These are phyloP conservation scores for Crithidia acanthocephali DNA, from an alignment of 208 protist species.

Conservation along the genomic window DNA sequence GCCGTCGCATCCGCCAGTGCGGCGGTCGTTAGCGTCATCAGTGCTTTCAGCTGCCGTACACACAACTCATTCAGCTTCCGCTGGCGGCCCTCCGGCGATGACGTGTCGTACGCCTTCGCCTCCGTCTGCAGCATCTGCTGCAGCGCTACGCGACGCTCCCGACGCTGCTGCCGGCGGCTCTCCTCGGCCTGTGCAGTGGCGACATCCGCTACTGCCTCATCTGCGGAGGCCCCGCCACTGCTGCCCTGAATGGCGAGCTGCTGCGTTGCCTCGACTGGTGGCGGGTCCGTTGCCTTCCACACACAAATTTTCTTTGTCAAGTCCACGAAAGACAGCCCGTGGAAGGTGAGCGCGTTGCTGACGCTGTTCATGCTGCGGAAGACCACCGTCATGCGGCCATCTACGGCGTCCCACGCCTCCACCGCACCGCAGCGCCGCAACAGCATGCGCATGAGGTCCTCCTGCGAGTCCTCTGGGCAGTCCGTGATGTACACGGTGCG, in stretches of 20 bases:
- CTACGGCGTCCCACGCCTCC: conserved; percentile 79
- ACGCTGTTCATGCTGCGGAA: conserved; percentile 87
- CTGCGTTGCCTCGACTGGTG: conserved; percentile 54
- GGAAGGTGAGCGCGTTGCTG: conserved; percentile 80
- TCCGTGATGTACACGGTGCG: conserved; percentile 83
- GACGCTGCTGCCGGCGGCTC: conserved; percentile 17
- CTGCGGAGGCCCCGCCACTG: not conserved
- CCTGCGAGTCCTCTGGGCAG: conserved; percentile 55
- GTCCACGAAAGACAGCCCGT: conserved; percentile 77
- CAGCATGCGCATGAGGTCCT: conserved; percentile 79
- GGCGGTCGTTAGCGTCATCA: conserved; percentile 55
- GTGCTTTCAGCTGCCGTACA: conserved; percentile 65
- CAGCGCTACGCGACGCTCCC: conserved; percentile 49
- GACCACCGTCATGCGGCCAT: conserved; percentile 62
- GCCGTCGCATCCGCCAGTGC: conserved; percentile 36
- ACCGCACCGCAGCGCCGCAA: conserved; percentile 72
- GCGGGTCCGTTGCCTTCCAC: conserved; percentile 79
- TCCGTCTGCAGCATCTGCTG: conserved; percentile 45
- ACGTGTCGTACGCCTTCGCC: conserved; percentile 32
- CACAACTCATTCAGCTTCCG: conserved; percentile 61
- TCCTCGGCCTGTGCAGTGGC: conserved; percentile 20
- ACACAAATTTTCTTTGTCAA: conserved; percentile 60
- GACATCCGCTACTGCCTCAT: not conserved
- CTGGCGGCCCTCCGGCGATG: conserved; percentile 24
- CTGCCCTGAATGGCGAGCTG: conserved; percentile 62